These are phyloP conservation scores for Rhizophora apiculata DNA, from an alignment of 345 rosid species.

Conservation along the genomic window DNA sequence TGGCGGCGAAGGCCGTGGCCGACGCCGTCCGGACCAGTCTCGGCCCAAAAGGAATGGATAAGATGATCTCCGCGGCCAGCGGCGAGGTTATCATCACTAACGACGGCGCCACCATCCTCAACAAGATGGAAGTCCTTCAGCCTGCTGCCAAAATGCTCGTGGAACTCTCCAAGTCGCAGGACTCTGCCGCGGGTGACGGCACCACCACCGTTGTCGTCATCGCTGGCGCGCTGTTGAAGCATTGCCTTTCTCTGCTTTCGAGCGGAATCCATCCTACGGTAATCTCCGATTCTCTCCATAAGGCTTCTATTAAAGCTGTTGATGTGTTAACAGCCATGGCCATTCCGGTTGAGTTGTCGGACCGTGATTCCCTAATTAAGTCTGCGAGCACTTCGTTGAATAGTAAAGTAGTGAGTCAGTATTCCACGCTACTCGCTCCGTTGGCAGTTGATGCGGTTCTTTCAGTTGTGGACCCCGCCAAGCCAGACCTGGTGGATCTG, in stretches of 20 bases:
- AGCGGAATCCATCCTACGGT: constrained; percentile 95
- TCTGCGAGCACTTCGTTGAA: constrained; percentile 92
- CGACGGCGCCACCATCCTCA: constrained; percentile 95
- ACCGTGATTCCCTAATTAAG: constrained; percentile 73
- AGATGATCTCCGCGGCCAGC: constrained; percentile 85
- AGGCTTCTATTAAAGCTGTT: constrained; percentile 60
- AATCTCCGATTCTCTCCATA: constrained; percentile 88
- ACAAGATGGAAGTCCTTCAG: constrained; percentile 95
- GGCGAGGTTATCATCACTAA: constrained; percentile 97
- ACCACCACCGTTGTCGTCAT: constrained; percentile 94
- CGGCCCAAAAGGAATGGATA: constrained; percentile 98
- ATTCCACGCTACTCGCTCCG: constrained; percentile 87
- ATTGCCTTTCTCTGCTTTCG: constrained; percentile 58
- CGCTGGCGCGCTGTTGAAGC: constrained; percentile 85
- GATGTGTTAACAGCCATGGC: constrained; percentile 93
- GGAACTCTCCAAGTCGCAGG: constrained; percentile 93
- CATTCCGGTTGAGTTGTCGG: constrained; percentile 78
- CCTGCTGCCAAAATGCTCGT: constrained; percentile 99
- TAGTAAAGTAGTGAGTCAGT: constrained; percentile 96
- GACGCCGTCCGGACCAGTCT: constrained; percentile 90
- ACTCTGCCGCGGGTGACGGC: constrained; percentile 91
- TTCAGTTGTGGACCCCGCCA: constrained; percentile 69
- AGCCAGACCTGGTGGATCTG: constrained; percentile 80
- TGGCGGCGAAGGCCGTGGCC: constrained; percentile 72
- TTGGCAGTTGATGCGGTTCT: constrained; percentile 90